phyloP scores from a whole-genome alignment of 2,329 filamentous ascomycete genomes.

The Xylariaceae sp. region DNA sequence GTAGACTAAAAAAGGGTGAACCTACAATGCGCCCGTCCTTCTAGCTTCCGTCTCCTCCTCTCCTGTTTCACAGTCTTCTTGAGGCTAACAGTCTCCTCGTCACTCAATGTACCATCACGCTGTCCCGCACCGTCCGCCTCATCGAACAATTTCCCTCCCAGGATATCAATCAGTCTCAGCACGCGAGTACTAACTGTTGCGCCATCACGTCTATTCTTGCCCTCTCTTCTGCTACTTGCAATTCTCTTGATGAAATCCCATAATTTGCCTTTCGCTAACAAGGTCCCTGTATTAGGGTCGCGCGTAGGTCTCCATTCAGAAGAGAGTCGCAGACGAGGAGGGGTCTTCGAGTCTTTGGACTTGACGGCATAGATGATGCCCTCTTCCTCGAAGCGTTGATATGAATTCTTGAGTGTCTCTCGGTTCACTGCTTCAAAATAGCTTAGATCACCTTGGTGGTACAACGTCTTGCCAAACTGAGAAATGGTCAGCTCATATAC shows the following conservation, averaged over 20 bases:
- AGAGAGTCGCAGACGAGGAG: slow-evolving; percentile 64
- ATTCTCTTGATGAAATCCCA: slow-evolving; percentile 95
- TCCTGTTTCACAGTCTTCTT: slow-evolving; percentile 44
- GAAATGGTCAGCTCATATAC: slow-evolving; percentile 17
- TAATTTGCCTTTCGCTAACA: slow-evolving; percentile 70
- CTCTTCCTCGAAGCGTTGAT: slow-evolving; percentile 83
- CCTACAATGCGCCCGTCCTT: slow-evolving; percentile 51
- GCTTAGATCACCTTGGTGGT: slow-evolving; percentile 93
- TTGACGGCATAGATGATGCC: slow-evolving; percentile 78
- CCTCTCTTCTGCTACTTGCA: slow-evolving; percentile 77
- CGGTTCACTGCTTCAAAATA: slow-evolving; percentile 99
- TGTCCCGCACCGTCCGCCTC: slow-evolving; percentile 40
- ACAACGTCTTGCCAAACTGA: slow-evolving; percentile 89
- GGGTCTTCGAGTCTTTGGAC: slow-evolving; percentile 60
- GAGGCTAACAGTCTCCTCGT: slow-evolving; percentile 48
- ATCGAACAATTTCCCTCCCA: slow-evolving; percentile 69
- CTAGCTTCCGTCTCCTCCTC: slow-evolving; percentile 47
- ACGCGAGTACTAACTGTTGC: slow-evolving; percentile 84
- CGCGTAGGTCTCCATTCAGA: slow-evolving; percentile 72
- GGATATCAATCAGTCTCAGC: slow-evolving; percentile 68
- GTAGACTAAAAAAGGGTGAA: neutral
- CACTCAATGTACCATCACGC: slow-evolving; percentile 44
- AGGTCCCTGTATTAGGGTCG: slow-evolving; percentile 55
- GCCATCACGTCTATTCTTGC: slow-evolving; percentile 94
- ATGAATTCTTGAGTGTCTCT: slow-evolving; percentile 93